Base-by-base conservation (phyloP, 176 grass and related monocot species). In the Triticum dicoccoides region DNA sequence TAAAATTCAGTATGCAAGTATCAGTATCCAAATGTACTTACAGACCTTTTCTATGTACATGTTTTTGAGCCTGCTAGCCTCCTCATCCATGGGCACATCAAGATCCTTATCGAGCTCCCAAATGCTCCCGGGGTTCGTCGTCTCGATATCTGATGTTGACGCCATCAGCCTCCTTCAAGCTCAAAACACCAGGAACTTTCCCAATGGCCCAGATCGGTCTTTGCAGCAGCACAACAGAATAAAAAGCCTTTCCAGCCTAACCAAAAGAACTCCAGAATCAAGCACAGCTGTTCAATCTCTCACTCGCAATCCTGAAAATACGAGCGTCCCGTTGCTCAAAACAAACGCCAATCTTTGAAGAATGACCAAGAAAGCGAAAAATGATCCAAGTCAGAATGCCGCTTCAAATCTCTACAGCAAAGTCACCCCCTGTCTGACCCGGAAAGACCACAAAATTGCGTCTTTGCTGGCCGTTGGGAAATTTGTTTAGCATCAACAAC, bases 31-130 rank as follows among this genome's bases (percentile, higher is more conserved):
- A 76, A 76, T 30, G 78, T 37, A 17, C 49, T 52, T 52, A 17
- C 49, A 51, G 33, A 98, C 95, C 93, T 98, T 98, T 87, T 98
- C 93, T 78, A 68, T 87, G 89, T 95, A 93, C 95, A 98, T 90
- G 29, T 87, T 89, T 47, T 86, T 89, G 21, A 95, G 59, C 24
- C 92, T 84, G 3, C 87, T 85, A 2, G 91, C 89, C 59, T 93
- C 93, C 78, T 90, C 95, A 54, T 98, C 95, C 86, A 98, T 98
- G 76, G 95, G 95, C 73, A 95, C 89, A 90, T 98, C 93, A 49
- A 98, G 89, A 71, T 80, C 90, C 79, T 88, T 86, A 69, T 93
- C 89, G 63, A 98, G 42, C 68, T 92, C 91, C 95, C 95, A 98
- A 84, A 98, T 90, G 83, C 73, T 87, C 29, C 93, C 93, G 8